These are phyloP conservation scores for Pseudogymnoascus destructans DNA, from an alignment of 2,329 filamentous ascomycete species.

Conservation along the genomic window DNA sequence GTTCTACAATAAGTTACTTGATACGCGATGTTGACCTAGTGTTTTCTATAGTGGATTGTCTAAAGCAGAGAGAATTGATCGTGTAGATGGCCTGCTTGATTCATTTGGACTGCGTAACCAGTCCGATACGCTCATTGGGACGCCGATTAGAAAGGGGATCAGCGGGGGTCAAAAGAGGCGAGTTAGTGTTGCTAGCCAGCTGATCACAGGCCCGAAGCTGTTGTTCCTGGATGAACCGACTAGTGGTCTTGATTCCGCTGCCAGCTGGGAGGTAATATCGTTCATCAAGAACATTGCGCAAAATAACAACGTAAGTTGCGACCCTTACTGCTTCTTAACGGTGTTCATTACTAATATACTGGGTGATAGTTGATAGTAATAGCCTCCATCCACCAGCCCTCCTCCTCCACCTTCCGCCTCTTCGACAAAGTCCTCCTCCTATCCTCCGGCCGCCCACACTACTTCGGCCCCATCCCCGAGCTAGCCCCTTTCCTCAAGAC, in stretches of 20 bases:
- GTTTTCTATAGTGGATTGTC: constrained; percentile 25
- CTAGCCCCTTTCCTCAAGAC: constrained; percentile 50
- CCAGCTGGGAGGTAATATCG: constrained; percentile 60
- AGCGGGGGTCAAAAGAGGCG: constrained; percentile 76
- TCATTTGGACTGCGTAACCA: constrained; percentile 63
- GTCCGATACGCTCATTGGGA: constrained; percentile 61
- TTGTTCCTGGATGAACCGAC: constrained; percentile 78
- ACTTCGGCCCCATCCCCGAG: constrained; percentile 50
- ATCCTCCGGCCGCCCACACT: constrained; percentile 56
- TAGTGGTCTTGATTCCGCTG: constrained; percentile 67
- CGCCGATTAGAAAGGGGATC: constrained; percentile 69
- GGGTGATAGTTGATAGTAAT: constrained; percentile 54
- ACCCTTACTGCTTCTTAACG: constrained; percentile 12
- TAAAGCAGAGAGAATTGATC: constrained; percentile 42
- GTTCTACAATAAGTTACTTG: constrained; percentile 34
- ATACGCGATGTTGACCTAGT: background rate
- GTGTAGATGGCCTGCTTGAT: constrained; percentile 53
- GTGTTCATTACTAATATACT: constrained; percentile 18
- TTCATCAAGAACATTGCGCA: constrained; percentile 55
- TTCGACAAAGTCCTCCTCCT: constrained; percentile 71
- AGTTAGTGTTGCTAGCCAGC: constrained; percentile 64
- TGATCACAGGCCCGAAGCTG: constrained; percentile 70
- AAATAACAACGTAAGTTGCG: constrained; percentile 44
- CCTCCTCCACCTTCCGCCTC: constrained; percentile 62
- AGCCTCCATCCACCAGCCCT: constrained; percentile 76